Percentiles rank a stretch among this genome's conserved stretches.
phyloP scores from a whole-genome alignment of 129 eudicot genomes.

The Mikania micrantha region DNA sequence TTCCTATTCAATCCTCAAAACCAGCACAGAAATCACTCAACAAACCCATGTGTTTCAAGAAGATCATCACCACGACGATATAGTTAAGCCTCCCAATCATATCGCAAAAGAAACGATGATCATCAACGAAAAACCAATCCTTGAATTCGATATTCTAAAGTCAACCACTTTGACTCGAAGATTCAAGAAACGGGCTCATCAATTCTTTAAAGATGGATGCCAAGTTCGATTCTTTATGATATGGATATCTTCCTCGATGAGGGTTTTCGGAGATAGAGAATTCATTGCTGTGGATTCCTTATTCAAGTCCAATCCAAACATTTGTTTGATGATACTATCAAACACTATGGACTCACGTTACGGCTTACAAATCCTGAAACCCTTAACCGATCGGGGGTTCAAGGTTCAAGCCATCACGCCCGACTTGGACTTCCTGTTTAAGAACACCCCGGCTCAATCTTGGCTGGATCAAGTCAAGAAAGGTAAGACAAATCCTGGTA shows the following conservation, averaged over 20 bases:
- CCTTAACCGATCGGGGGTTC: constrained; percentile 32
- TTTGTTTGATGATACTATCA: constrained; percentile 60
- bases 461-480: neutral
- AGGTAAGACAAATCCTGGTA: neutral
- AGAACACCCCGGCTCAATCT: neutral
- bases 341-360: constrained; percentile 40
- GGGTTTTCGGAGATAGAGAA: neutral
- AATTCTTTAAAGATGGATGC: neutral
- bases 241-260: neutral
- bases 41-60: neutral
- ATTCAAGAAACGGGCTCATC: constrained; percentile 31
- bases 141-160: constrained; percentile 15
- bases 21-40: neutral
- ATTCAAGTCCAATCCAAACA: neutral
- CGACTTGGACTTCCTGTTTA: neutral
- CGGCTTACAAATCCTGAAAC: constrained; percentile 38
- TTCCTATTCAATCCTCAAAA: neutral
- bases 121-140: neutral
- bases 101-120: neutral
- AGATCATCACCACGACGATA: too few species aligned
- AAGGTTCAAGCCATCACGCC: neutral
- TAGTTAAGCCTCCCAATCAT: neutral
- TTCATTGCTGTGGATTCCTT: neutral
- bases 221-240: neutral
- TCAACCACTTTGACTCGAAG: constrained; percentile 16